Evolutionary conservation across 176 grass and related monocot genomes (phyloP), one percentile per base, ranked within the genome.

Genomic region (Musa acuminata): DNA sequence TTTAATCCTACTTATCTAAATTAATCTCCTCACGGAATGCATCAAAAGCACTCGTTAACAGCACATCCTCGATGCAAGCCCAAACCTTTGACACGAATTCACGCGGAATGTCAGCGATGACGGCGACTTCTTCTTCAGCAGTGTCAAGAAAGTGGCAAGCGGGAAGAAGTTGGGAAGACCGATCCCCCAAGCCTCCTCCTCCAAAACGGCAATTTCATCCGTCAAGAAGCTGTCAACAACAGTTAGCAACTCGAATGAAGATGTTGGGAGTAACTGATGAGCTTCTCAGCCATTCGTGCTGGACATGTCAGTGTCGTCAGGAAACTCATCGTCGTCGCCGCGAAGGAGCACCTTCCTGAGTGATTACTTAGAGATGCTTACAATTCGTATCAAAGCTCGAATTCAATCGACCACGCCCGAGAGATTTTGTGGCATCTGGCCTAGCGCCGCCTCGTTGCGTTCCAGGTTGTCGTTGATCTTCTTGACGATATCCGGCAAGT

Each of bases 381-480:
- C 10, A 0, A 93, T 83, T 0, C 1, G 80, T 0, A 85, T 11
- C 1, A 93, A 84, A 0, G 2, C 87, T 0, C 70, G 22, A 2
- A 93, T 69, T 0, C 71, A 82, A 8, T 89, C 87, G 0, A 79
- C 70, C 0, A 83, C 16, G 1, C 0, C 85, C 0, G 12, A 60
- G 0, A 87, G 71, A 1, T 24, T 24, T 0, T 24, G 24, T 24
- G 24, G 24, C 24, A 24, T 24, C 24, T 24, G 24, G 24, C 24
- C 1, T 24, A 24, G 24, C 24, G 24, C 24, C 24, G 24, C 24
- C 24, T 24, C 24, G 24, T 24, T 24, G 2, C 81, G 78, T 0
- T 8, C 72, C n/a, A 89, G 90, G 12, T 69, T 73, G 12, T 93
- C 84, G 53, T 87, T 84, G 51, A 93, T 93, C 21, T 93, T 83